A percentile compares a stretch with the other conserved stretches of the same genome.
phyloP scores from a whole-genome alignment of 176 grass and related monocot species.

The Leersia perrieri region DNA sequence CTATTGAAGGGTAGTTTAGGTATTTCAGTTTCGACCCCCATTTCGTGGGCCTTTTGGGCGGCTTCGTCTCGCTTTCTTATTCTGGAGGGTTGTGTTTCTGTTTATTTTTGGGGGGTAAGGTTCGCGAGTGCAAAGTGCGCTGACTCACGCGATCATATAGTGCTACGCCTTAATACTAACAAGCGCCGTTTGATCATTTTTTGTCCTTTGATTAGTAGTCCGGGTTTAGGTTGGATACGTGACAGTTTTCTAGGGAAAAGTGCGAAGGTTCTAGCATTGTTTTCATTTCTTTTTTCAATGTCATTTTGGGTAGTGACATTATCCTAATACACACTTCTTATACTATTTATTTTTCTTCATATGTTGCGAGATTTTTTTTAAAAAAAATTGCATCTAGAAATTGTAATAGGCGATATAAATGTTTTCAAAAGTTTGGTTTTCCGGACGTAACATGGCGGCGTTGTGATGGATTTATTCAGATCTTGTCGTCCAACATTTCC shows the following conservation, averaged over 20 bases:
- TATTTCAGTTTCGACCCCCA: not conserved
- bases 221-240: not conserved
- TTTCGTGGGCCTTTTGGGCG: not conserved
- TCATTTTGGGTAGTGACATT: not conserved
- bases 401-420: no score
- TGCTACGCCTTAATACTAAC: not conserved
- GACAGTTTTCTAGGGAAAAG: not conserved
- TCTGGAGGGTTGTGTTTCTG: not conserved
- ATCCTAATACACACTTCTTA: no score
- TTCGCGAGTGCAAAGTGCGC: slow-evolving; percentile 25
- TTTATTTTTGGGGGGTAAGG: slow-evolving; percentile 29
- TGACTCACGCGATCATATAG: slow-evolving; percentile 5
- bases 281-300: not conserved
- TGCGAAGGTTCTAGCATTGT: not conserved
- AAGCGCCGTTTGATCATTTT: not conserved
- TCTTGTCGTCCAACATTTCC: no score
- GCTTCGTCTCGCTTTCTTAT: slow-evolving; percentile 41
- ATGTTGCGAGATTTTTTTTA: no score
- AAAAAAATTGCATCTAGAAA: no score
- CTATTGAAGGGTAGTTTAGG: not conserved
- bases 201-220: not conserved
- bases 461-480: no score
- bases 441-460: no score
- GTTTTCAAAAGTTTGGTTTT: no score
- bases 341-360: no score